Evolutionary conservation across 345 rosid genomes (phyloP), one percentile per base, ranked within the genome.

Genomic region (Citrus reticulata): DNA sequence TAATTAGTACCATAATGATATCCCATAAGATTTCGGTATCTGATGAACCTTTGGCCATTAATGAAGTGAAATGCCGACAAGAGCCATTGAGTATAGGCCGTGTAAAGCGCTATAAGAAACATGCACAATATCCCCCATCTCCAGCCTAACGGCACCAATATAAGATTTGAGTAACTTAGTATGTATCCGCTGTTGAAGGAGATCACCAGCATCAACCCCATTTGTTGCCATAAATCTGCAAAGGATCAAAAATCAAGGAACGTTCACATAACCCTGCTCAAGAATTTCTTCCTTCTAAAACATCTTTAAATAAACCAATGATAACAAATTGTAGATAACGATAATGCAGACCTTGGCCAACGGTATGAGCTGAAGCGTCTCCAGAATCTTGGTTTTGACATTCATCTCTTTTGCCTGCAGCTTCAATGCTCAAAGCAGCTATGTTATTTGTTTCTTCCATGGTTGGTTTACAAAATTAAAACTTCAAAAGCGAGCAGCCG

Each of bases 201-300:
- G 35, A 83, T 85, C 40, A 78, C 79, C 72, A 85, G 78, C 79
- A 85, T 25, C 58, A 80, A 19, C 22, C 87, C 87, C 9, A 82
- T 82, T 74, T 82, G 85, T 20, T 68, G 79, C 82, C 87, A 85
- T 60, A 84, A 74, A 75, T 85, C 87, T 82, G 83, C 32, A 61
- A 61, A 29, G 14, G 17, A 59, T n/a, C 24, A 25, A 10, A 25
- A 24, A 24, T 61, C 65, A 61, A 61, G 65, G 32, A 25, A 25
- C 34, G 58, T 8, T 54, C 58, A 54, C 22, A 0, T 16, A 54
- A 54, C 22, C 22, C 58, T 54, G 22, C 17, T 13, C 17, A 46
- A 46, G 30, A 24, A 60, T 60, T 22, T 60, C 30, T 60, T 24
- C 13, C 64, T 61, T 24, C 65, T 27, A 61, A 9, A 61, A 25